Base-by-base conservation (phyloP, 2,329 filamentous ascomycete genomes). In the Arachnomyces sp. region DNA sequence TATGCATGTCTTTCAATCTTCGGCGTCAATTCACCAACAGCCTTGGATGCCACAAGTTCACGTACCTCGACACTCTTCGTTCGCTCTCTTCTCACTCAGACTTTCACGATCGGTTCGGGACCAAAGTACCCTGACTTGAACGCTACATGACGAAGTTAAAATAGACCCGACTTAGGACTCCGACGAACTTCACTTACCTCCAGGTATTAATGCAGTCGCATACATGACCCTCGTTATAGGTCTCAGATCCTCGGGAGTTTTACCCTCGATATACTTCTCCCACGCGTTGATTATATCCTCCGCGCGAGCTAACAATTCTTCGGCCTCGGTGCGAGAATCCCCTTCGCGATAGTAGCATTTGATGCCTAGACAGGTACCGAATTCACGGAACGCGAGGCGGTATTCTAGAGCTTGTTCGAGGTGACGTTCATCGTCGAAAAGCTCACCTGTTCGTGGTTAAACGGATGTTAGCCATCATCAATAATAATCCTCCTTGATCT, bases 191-290 rank as follows among this genome's bases (percentile, higher is more conserved):
- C 17, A 61, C 70, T 68, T 49, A 76, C 73, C 71, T 48, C 74
- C 74, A 3, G 73, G 71, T 36, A 74, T 65, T 47, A 77, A 48
- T 28, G 73, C 73, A 3, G 73, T 62, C 11, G 74, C 70, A 58
- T 74, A 76, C 74, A 78, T 78, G 30, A 72, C 72, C 15, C 65
- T 55, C 3, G 72, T 76, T 31, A 78, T 78, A 0, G 74, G 73
- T 33, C 62, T 57, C 46, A 77, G 49, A 34, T 73, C 71, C 3
- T 64, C 52, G 11, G 65, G 58, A 1, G 64, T 54, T 14, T 58
- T 47, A 12, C 49, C 48, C 15, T 54, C 45, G 34, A 62, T 61
- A 39, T 61, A 58, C 7, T 60, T 56, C 38, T 64, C 57, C 63
- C 64, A 66, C 7, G 53, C 53, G 4, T 53, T 48, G 30, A 65